Percentiles rank a stretch among this genome's conserved stretches.
These are phyloP conservation scores for Coelastrella sp. DNA, from an alignment of 139 green algal species.

Conservation along the genomic window DNA sequence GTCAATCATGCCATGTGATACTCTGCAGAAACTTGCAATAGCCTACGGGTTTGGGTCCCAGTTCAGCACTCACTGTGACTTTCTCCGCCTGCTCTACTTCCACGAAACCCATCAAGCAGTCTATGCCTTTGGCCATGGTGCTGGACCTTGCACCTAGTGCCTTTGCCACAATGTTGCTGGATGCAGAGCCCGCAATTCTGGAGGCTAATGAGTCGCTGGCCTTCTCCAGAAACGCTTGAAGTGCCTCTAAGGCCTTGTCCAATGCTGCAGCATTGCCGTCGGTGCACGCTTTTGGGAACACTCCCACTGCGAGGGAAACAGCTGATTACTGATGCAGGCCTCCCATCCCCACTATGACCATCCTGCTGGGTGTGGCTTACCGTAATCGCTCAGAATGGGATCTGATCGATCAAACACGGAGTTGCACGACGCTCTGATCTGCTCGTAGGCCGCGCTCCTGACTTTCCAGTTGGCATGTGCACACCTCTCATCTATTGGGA, in stretches of 20 bases:
- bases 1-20: too few species aligned
- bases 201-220: constrained; percentile 53
- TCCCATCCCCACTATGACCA: neutral
- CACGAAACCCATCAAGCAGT: constrained; percentile 80
- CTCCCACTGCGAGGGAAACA: constrained; percentile 60
- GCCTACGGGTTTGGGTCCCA: neutral
- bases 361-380: constrained; percentile 49
- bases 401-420: constrained; percentile 74
- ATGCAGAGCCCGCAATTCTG: constrained; percentile 44
- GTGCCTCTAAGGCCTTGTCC: constrained; percentile 92
- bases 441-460: constrained; percentile 80
- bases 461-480: constrained; percentile 94
- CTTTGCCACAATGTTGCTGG: constrained; percentile 78
- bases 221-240: constrained; percentile 73
- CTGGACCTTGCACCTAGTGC: constrained; percentile 84
- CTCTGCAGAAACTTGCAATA: neutral
- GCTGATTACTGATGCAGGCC: neutral
- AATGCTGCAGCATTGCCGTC: constrained; percentile 92
- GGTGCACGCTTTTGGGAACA: constrained; percentile 85
- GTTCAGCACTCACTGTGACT: constrained; percentile 64
- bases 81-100: constrained; percentile 89
- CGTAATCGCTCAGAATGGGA: constrained; percentile 74
- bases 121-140: constrained; percentile 76
- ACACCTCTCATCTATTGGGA: constrained; percentile 72
- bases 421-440: constrained; percentile 71